These are phyloP conservation scores for Podosphaera xanthii DNA, from an alignment of 2,329 filamentous ascomycete genomes.

Conservation along the genomic window DNA sequence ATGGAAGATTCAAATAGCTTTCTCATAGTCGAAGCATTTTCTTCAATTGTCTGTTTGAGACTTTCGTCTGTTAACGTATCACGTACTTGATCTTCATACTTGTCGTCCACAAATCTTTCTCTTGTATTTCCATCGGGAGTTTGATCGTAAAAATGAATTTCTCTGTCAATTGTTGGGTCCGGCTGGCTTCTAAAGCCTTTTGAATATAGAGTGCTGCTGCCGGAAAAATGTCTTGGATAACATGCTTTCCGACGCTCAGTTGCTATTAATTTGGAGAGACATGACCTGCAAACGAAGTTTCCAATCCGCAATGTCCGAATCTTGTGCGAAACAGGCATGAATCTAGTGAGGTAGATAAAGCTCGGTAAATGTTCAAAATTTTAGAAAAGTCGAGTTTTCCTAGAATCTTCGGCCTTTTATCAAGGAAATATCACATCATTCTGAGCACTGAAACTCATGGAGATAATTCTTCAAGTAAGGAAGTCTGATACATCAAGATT, in stretches of 20 bases:
- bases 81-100: slow-evolving; percentile 5
- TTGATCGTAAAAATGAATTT: slow-evolving; percentile 9
- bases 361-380: slow-evolving; percentile 1
- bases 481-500: no score
- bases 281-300: slow-evolving; percentile 16
- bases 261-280: slow-evolving; percentile 11
- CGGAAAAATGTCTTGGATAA: slow-evolving; percentile 9
- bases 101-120: slow-evolving; percentile 6
- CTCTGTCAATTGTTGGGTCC: background rate
- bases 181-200: slow-evolving; percentile 1
- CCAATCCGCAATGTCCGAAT: slow-evolving; percentile 10
- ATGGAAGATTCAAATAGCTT: background rate
- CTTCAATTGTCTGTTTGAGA: background rate
- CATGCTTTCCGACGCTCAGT: slow-evolving; percentile 7
- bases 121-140: slow-evolving; percentile 11
- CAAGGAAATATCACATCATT: background rate
- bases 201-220: slow-evolving; percentile 1
- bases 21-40: background rate
- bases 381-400: background rate
- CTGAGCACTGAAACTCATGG: background rate
- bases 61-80: slow-evolving; percentile 1
- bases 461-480: no score
- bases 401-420: background rate
- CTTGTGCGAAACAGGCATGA: slow-evolving; percentile 14
- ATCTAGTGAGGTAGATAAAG: slow-evolving; percentile 1